Base-by-base conservation (phyloP, 78 protist genomes). In the Guillardia theta region DNA sequence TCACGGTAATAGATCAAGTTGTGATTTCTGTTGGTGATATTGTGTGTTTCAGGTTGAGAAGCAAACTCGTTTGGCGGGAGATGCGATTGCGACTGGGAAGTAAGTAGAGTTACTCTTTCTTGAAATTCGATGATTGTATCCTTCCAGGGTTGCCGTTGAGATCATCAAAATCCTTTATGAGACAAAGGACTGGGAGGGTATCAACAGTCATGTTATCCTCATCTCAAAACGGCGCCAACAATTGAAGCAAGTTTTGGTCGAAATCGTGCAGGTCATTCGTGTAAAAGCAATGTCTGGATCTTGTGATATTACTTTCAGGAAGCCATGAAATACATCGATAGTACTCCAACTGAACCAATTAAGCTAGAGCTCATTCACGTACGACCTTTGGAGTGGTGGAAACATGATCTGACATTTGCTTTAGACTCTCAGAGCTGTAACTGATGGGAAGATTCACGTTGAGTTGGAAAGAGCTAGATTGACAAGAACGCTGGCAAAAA, bases 381-480 rank as follows among this genome's bases (percentile, higher is more conserved):
- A 50, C 58, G n/a, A n/a, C n/a, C n/a, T n/a, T n/a, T n/a, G n/a
- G n/a, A n/a, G n/a, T n/a, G n/a, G n/a, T n/a, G n/a, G n/a, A 50
- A 15, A 50, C 58, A 50, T 50, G 58, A 15, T 15, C 58, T 50
- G 10, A 50, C 58, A 15, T 15, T 50, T 50, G 10, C 58, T 50
- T 15, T 50, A n/a, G 45, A 12, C 78, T 5, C 15, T 5, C 43
- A 5, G 15, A 15, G 83, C 83, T 36, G 83, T 70, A 12, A 22
- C 83, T 36, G 83, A 70, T 50, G 27, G 22, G 48, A 44, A 96
- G 97, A 96, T 97, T 48, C 95, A 96, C 88, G 97, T 96, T 53
- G 98, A 97, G 94, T 70, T 94, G 47, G 97, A 97, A 95, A 83
- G 98, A 64, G 98, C 98, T 39, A 92, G 96, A 43, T 93, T 97